These are phyloP conservation scores for Sporothrix pseudoabietina DNA, from an alignment of 2,329 filamentous ascomycete species.

Conservation along the genomic window DNA sequence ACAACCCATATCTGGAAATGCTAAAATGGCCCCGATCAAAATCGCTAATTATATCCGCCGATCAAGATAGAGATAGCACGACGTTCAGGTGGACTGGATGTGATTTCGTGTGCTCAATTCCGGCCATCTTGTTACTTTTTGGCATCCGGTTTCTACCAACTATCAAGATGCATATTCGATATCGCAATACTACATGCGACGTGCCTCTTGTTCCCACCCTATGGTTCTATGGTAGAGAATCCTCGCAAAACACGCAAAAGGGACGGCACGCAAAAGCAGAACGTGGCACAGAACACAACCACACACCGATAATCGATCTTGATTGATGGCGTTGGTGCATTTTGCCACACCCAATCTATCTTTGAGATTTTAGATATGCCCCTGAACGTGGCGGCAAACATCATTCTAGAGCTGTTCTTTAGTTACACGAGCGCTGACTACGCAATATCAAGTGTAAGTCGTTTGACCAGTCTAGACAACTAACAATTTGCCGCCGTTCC, in stretches of 20 bases:
- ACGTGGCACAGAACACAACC: background rate
- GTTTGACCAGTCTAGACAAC: background rate
- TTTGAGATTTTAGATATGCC: background rate
- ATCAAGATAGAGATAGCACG: conserved; percentile 13
- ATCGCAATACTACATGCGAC: background rate
- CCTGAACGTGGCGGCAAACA: background rate
- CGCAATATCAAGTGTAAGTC: background rate
- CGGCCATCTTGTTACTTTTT: background rate
- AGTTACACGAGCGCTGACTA: background rate
- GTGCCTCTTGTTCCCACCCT: background rate
- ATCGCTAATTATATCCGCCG: conserved; percentile 1
- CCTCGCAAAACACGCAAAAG: background rate
- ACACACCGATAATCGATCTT: background rate
- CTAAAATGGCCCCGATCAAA: background rate
- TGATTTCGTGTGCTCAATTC: background rate
- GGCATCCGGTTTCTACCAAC: background rate
- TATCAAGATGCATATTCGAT: background rate
- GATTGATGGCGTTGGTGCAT: background rate
- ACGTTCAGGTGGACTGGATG: too few species aligned
- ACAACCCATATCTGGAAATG: background rate
- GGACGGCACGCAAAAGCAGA: background rate
- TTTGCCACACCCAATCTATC: background rate
- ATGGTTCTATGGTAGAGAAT: background rate
- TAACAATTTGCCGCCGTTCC: background rate
- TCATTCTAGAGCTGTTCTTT: background rate